Conservation (phyloP, 352 stramenopile species). For the Phytophthora lateralis region DNA sequence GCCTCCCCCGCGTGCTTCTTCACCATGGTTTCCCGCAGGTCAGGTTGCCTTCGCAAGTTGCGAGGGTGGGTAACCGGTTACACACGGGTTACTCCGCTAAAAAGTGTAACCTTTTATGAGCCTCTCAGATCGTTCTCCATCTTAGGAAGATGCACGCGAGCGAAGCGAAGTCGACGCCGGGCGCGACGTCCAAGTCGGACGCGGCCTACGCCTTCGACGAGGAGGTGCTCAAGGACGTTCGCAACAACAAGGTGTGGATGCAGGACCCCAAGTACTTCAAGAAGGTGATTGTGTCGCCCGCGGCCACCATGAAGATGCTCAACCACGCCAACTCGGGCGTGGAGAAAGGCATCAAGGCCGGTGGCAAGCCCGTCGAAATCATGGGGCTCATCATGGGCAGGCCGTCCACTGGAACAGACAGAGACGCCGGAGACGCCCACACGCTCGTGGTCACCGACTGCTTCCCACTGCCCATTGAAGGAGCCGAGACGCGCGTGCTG, state of each 20-base stretch:
- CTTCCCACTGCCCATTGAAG: slow-evolving; percentile 98
- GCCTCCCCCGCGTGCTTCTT: slow-evolving; percentile 47
- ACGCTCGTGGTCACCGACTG: slow-evolving; percentile 98
- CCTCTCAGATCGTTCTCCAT: slow-evolving; percentile 11
- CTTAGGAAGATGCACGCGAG: slow-evolving; percentile 28
- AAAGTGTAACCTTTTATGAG: background rate
- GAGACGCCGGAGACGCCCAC: slow-evolving; percentile 88
- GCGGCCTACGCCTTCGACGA: slow-evolving; percentile 85
- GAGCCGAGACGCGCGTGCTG: slow-evolving; percentile 94
- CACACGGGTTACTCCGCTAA: background rate
- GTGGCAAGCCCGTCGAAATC: slow-evolving; percentile 97
- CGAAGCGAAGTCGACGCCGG: slow-evolving; percentile 22
- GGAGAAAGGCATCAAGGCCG: slow-evolving; percentile 96
- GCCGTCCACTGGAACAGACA: slow-evolving; percentile 81
- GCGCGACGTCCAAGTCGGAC: slow-evolving; percentile 48
- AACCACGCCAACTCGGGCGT: slow-evolving; percentile 98
- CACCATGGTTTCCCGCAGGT: slow-evolving; percentile 36
- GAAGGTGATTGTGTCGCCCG: slow-evolving; percentile 94
- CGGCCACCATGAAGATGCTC: slow-evolving; percentile 97
- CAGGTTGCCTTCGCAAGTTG: slow-evolving; percentile 6
- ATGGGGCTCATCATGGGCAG: slow-evolving; percentile 98
- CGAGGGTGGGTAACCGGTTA: background rate
- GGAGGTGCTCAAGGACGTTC: slow-evolving; percentile 85
- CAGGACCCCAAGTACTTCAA: slow-evolving; percentile 96
- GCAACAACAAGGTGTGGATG: slow-evolving; percentile 90